A percentile compares a stretch with the other conserved stretches of the same genome.
phyloP scores from a whole-genome alignment of 2,329 filamentous ascomycete species.

The Aspergillus felis region DNA sequence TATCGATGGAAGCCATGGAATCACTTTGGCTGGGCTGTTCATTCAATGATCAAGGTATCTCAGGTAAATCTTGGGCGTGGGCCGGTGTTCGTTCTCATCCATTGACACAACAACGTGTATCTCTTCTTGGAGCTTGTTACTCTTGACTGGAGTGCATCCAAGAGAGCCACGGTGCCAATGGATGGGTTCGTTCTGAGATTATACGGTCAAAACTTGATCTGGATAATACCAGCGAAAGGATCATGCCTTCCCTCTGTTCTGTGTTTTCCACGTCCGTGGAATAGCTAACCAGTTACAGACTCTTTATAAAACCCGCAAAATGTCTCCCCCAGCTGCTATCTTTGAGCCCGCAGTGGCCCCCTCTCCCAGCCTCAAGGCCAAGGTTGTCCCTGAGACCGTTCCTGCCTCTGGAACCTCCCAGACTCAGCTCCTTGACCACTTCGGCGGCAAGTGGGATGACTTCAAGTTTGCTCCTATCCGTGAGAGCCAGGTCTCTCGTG shows the following conservation, averaged over 20 bases:
- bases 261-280: conserved; percentile 30
- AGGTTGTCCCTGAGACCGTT: conserved; percentile 42
- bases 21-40: conserved; percentile 37
- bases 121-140: background rate
- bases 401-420: conserved; percentile 37
- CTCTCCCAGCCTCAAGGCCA: conserved; percentile 36
- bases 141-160: conserved; percentile 3
- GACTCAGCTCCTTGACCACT: conserved; percentile 58
- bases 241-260: conserved; percentile 69
- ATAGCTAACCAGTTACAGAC: conserved; percentile 37
- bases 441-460: conserved; percentile 72
- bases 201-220: conserved; percentile 96
- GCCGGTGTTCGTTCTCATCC: conserved; percentile 57
- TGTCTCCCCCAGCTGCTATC: conserved; percentile 75
- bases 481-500: conserved; percentile 85
- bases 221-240: conserved; percentile 99
- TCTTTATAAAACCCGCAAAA: conserved; percentile 42
- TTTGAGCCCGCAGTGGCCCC: conserved; percentile 47
- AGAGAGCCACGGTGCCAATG: conserved; percentile 4
- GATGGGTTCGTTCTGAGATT: conserved; percentile 58
- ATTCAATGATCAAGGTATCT: conserved; percentile 47
- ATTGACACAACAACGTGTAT: conserved; percentile 4
- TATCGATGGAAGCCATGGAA: conserved; percentile 37
- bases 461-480: conserved; percentile 85
- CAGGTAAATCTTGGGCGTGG: conserved; percentile 54